Base-by-base conservation (phyloP, 305 asterid genomes). In the Solanum hybrid region DNA sequence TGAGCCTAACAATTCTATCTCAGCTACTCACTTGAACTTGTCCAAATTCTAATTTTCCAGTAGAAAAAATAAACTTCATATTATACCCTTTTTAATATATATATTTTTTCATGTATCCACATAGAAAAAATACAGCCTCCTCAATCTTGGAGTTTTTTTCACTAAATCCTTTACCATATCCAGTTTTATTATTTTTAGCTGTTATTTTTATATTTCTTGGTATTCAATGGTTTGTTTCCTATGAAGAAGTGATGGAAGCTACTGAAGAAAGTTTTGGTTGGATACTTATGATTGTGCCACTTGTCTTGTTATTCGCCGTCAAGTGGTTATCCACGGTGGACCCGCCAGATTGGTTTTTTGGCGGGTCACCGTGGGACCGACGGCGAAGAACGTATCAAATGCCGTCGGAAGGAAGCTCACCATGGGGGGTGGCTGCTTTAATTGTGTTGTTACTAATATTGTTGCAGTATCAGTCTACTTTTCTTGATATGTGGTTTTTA, bases 191-290 rank as follows among this genome's bases (percentile, higher is more conserved):
- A 10, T 22, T 96, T 90, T 31, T 95, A 74, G 95, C 91, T 67
- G 95, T 97, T 10, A 87, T 96, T 87, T 95, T 88, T 88, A 29
- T 95, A 92, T 95, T 97, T 89, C 98, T 97, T 75, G 97, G 96
- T 71, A 90, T 97, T 69, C 96, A 95, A 89, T 96, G 96, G 97
- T 95, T 95, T 93, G 94, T 96, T 18, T 93, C 99, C 1, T 95
- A 91, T 93, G 98, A 96, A 14, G 92, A 92, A 10, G 91, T 91
- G 39, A 96, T 96, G 18, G 98, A 96, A 88, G 88, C 98, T 64
- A 87, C 97, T 0, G 95, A 94, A 89, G 96, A 93, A 83, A 88
- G 80, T 93, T 92, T 96, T 96, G 99, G 99, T 18, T 95, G 98
- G 99, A 34, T 93, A 40, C 91, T 96, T 8, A 90, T 97, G 89